Evolutionary conservation across 169 alveolate species (phyloP).

Genomic region (Perkinsus marinus): DNA sequence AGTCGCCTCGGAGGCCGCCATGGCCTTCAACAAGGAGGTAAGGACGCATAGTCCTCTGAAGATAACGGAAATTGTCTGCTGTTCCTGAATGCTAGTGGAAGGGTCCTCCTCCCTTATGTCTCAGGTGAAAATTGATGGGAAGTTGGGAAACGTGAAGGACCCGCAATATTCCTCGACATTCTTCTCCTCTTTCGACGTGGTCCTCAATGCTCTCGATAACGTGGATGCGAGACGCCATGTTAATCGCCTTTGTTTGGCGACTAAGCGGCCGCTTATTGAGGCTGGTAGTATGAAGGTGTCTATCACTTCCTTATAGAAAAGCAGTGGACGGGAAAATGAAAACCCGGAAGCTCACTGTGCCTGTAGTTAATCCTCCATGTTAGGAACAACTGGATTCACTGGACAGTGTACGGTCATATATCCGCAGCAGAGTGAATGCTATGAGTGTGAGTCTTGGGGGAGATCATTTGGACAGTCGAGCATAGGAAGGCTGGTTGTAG

Average conservation of each 20-base stretch:
- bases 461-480: no score
- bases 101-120: not conserved
- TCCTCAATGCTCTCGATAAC: constrained; percentile 79
- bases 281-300: not conserved
- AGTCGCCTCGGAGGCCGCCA: constrained; percentile 2
- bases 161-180: not conserved
- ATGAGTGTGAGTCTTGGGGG: not conserved
- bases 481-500: no score
- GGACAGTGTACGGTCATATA: not conserved
- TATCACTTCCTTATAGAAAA: no score
- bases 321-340: no score
- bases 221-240: constrained; percentile 75
- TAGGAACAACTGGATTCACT: not conserved
- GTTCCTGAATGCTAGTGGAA: no score
- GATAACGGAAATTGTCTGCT: no score
- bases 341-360: no score
- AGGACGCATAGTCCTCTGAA: not conserved
- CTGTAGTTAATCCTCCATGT: not conserved
- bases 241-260: constrained; percentile 50
- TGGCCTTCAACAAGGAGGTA: not conserved
- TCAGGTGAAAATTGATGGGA: constrained; percentile 1
- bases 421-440: not conserved
- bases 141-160: constrained; percentile 48
- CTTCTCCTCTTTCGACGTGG: constrained; percentile 48
- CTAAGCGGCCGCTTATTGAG: not conserved